Evolutionary conservation across 1,139 yeast genomes (phyloP).

Genomic region (Zygotorulaspora mrakii): DNA sequence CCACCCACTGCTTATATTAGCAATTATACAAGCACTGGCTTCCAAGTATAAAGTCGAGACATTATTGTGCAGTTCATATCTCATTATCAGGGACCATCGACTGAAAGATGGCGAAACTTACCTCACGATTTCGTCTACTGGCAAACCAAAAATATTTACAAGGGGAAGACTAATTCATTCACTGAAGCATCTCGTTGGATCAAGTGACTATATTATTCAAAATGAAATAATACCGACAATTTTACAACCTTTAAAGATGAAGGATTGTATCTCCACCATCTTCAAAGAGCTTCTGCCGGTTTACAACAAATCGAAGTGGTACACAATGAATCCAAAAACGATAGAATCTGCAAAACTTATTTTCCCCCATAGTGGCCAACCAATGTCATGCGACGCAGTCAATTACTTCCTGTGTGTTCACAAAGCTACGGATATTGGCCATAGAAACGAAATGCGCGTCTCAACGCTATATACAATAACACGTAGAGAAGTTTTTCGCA

Average conservation of each 20-base stretch:
- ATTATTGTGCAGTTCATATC: constrained; percentile 20
- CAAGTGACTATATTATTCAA: constrained; percentile 14
- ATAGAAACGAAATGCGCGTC: constrained; percentile 8
- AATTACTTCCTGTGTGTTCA: constrained; percentile 14
- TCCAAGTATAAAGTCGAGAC: constrained; percentile 20
- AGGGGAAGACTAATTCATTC: constrained; percentile 18
- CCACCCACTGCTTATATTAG: constrained; percentile 23
- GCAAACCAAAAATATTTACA: constrained; percentile 21
- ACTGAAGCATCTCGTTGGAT: constrained; percentile 16
- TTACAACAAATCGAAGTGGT: constrained; percentile 20
- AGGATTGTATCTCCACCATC: constrained; percentile 15
- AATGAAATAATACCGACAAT: constrained; percentile 16
- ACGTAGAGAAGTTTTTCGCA: constrained; percentile 11
- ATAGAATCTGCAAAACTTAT: constrained; percentile 6
- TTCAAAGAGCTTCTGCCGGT: constrained; percentile 21
- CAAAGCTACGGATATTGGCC: constrained; percentile 13
- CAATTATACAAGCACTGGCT: constrained; percentile 28
- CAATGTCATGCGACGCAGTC: constrained; percentile 12
- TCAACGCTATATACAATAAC: constrained; percentile 14
- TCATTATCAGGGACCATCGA: constrained; percentile 22
- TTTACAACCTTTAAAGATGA: constrained; percentile 17
- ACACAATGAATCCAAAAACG: constrained; percentile 11
- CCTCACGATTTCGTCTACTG: constrained; percentile 19
- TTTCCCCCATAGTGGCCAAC: constrained; percentile 13
- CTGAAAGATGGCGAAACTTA: constrained; percentile 22